Evolutionary conservation across 2,329 filamentous ascomycete species (phyloP).

Genomic region (Ophiocordyceps unilateralis): DNA sequence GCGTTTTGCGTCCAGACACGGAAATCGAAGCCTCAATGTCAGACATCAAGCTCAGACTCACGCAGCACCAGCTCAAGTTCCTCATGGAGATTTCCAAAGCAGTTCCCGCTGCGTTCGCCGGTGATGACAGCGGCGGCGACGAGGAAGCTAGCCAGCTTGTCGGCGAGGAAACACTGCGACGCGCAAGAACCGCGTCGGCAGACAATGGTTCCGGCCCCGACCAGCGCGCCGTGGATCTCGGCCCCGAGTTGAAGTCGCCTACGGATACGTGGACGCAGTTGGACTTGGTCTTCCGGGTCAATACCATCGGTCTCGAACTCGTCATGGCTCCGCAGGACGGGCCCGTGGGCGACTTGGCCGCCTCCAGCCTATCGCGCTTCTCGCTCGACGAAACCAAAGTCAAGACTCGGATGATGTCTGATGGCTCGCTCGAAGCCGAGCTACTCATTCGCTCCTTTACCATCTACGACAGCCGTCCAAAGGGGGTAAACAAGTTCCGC

Average conservation of each 20-base stretch:
- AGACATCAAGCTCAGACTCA: conserved; percentile 76
- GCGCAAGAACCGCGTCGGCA: conserved; percentile 22
- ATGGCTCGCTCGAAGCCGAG: conserved; percentile 82
- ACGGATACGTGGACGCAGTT: conserved; percentile 77
- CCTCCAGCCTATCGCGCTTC: conserved; percentile 79
- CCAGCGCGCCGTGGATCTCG: conserved; percentile 31
- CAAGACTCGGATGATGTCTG: conserved; percentile 84
- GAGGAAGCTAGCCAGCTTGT: conserved; percentile 62
- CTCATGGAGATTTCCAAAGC: conserved; percentile 74
- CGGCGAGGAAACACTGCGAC: conserved; percentile 34
- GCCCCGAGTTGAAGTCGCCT: conserved; percentile 52
- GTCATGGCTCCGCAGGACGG: conserved; percentile 58
- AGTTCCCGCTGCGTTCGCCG: conserved; percentile 70
- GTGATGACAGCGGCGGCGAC: conserved; percentile 48
- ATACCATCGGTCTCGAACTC: conserved; percentile 76
- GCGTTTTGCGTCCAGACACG: conserved; percentile 67
- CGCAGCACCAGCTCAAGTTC: conserved; percentile 81
- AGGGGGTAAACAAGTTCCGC: conserved; percentile 85
- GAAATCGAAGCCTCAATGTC: conserved; percentile 88
- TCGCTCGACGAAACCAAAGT: conserved; percentile 83
- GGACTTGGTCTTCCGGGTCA: conserved; percentile 78
- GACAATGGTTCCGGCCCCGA: conserved; percentile 18
- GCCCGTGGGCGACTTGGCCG: conserved; percentile 62
- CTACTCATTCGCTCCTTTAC: conserved; percentile 88
- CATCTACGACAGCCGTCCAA: conserved; percentile 77